phyloP scores from a whole-genome alignment of 108 stramenopile species.

The Skeletonema menzelii region DNA sequence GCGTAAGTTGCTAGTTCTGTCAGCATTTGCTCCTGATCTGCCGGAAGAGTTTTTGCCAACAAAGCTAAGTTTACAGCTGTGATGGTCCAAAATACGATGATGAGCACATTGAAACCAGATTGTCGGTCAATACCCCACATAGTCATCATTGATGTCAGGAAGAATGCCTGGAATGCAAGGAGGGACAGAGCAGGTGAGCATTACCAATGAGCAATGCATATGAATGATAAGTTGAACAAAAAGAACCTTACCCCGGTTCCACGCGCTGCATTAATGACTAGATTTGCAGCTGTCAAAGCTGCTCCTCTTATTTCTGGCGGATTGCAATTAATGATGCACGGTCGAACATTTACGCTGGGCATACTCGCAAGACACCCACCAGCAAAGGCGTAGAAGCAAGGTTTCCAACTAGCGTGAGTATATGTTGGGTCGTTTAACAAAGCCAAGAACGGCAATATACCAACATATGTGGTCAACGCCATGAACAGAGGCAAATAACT shows the following conservation, averaged over 20 bases:
- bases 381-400: slow-evolving; percentile 45
- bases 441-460: slow-evolving; percentile 60
- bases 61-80: slow-evolving; percentile 53
- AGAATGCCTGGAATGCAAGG: slow-evolving; percentile 25
- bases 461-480: slow-evolving; percentile 51
- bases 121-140: slow-evolving; percentile 44
- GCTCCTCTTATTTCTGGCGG: slow-evolving; percentile 79
- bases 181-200: neutral
- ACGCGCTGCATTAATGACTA: slow-evolving; percentile 61
- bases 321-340: slow-evolving; percentile 72
- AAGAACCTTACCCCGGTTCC: slow-evolving; percentile 43
- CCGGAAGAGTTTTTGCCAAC: slow-evolving; percentile 54
- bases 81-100: slow-evolving; percentile 62
- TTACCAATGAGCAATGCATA: neutral
- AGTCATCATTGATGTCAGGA: slow-evolving; percentile 48
- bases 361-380: slow-evolving; percentile 61
- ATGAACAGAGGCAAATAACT: slow-evolving; percentile 61
- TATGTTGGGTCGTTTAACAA: slow-evolving; percentile 54
- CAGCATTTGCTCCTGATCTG: slow-evolving; percentile 73
- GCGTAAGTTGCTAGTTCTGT: slow-evolving; percentile 60
- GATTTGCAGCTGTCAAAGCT: slow-evolving; percentile 66
- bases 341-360: slow-evolving; percentile 70
- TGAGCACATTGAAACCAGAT: slow-evolving; percentile 56
- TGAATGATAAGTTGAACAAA: neutral
- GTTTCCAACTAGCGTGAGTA: slow-evolving; percentile 39